A percentile compares a stretch with the other conserved stretches of the same genome.
Evolutionary conservation across 2,329 filamentous ascomycete genomes (phyloP).

Genomic region (Aspergillus costaricaensis): DNA sequence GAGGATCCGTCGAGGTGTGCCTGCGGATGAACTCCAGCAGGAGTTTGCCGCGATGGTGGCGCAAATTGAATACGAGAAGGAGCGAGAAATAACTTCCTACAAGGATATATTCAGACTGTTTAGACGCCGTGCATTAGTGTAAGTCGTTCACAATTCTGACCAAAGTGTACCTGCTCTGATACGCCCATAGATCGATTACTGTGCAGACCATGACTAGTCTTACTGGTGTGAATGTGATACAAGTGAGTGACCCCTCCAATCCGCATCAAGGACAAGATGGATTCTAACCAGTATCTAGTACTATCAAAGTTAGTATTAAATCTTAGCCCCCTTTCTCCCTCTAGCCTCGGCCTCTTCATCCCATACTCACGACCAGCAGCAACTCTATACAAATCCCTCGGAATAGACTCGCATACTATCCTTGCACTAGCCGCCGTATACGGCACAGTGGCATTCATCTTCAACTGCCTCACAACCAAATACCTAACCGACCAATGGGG

Average conservation of each 20-base stretch:
- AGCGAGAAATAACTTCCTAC: slow-evolving; percentile 56
- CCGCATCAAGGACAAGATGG: neutral
- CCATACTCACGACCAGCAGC: slow-evolving; percentile 45
- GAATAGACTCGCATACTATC: slow-evolving; percentile 53
- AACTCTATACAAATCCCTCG: slow-evolving; percentile 57
- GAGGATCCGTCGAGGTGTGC: slow-evolving; percentile 51
- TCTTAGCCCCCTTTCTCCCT: slow-evolving; percentile 4
- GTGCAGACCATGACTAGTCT: slow-evolving; percentile 61
- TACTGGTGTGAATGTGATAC: slow-evolving; percentile 61
- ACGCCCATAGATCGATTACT: slow-evolving; percentile 46
- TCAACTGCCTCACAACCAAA: slow-evolving; percentile 55
- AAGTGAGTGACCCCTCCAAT: slow-evolving; percentile 29
- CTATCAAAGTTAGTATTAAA: slow-evolving; percentile 30
- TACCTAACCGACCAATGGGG: slow-evolving; percentile 61
- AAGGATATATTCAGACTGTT: slow-evolving; percentile 56
- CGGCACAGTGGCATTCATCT: slow-evolving; percentile 55
- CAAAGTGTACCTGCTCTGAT: slow-evolving; percentile 14
- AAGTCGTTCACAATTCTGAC: slow-evolving; percentile 18
- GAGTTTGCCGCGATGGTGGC: slow-evolving; percentile 58
- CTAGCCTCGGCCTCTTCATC: no score
- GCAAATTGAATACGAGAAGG: slow-evolving; percentile 60
- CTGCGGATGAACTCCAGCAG: slow-evolving; percentile 47
- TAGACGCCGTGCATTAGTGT: slow-evolving; percentile 55
- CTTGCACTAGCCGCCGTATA: slow-evolving; percentile 58
- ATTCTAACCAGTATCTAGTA: slow-evolving; percentile 24